Conservation (phyloP, 306 rosid genomes). For the Vicia villosa region DNA sequence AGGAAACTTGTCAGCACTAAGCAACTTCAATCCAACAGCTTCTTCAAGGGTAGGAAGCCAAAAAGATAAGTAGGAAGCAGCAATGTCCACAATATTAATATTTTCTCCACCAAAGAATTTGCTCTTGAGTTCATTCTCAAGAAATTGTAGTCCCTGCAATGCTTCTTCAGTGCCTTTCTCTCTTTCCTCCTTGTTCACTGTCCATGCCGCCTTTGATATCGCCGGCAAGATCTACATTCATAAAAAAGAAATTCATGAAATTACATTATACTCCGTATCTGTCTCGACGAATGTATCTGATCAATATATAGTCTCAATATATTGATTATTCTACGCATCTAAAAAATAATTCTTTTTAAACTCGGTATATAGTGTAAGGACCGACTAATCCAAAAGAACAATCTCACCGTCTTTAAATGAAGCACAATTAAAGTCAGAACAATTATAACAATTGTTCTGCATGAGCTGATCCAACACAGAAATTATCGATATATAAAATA, state of each 20-base stretch:
- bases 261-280: too few relatives aligned
- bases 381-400: too few relatives aligned
- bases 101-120: constrained; percentile 47
- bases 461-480: too few relatives aligned
- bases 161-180: constrained; percentile 36
- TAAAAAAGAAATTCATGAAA: not conserved
- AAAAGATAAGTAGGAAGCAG: constrained; percentile 37
- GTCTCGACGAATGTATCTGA: too few relatives aligned
- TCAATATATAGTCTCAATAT: too few relatives aligned
- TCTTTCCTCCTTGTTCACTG: constrained; percentile 23
- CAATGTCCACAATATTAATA: constrained; percentile 49
- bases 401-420: too few relatives aligned
- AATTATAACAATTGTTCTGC: too few relatives aligned
- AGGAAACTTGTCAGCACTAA: constrained; percentile 48
- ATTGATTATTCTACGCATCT: too few relatives aligned
- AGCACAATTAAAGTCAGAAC: too few relatives aligned
- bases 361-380: too few relatives aligned
- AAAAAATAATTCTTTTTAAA: too few relatives aligned
- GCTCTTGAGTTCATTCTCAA: not conserved
- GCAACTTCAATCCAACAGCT: constrained; percentile 34
- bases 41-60: constrained; percentile 55
- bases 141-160: constrained; percentile 20
- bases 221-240: constrained; percentile 4
- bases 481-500: too few relatives aligned
- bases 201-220: constrained; percentile 28